These are phyloP conservation scores for Ploettnerulaceae sp. DNA, from an alignment of 2,329 filamentous ascomycete genomes.

Conservation along the genomic window DNA sequence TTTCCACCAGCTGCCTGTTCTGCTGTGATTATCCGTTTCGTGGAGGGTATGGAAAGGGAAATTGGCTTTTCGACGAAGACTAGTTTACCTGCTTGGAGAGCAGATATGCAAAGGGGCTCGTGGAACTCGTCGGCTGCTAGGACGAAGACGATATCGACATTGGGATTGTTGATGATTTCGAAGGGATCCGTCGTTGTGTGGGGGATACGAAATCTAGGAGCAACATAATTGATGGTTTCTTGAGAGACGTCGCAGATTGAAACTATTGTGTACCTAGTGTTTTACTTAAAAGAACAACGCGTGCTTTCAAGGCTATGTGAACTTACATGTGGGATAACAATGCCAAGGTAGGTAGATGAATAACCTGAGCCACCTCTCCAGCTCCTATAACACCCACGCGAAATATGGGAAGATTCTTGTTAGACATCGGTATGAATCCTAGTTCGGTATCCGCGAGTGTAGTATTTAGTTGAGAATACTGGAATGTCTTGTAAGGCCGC, in stretches of 20 bases:
- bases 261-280: conserved; percentile 6
- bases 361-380: conserved; percentile 47
- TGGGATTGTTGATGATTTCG: conserved; percentile 8
- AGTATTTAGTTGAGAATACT: too few species aligned
- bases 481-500: too few species aligned
- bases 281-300: neutral
- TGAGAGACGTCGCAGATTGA: conserved; percentile 39
- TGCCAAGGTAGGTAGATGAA: conserved; percentile 45
- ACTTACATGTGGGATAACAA: conserved; percentile 38
- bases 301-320: neutral
- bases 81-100: conserved; percentile 50
- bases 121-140: conserved; percentile 51
- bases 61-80: conserved; percentile 57
- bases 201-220: conserved; percentile 23
- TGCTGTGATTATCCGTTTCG: conserved; percentile 45
- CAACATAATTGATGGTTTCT: conserved; percentile 38
- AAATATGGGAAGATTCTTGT: neutral
- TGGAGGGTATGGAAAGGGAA: conserved; percentile 43
- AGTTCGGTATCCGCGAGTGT: too few species aligned
- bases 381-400: conserved; percentile 35
- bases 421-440: too few species aligned
- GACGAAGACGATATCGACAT: conserved; percentile 41
- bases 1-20: conserved; percentile 39
- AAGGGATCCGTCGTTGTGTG: conserved; percentile 26
- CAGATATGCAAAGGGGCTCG: conserved; percentile 45